Base-by-base conservation (phyloP, 768 basidiomycete genomes). In the Boletus speciosus region DNA sequence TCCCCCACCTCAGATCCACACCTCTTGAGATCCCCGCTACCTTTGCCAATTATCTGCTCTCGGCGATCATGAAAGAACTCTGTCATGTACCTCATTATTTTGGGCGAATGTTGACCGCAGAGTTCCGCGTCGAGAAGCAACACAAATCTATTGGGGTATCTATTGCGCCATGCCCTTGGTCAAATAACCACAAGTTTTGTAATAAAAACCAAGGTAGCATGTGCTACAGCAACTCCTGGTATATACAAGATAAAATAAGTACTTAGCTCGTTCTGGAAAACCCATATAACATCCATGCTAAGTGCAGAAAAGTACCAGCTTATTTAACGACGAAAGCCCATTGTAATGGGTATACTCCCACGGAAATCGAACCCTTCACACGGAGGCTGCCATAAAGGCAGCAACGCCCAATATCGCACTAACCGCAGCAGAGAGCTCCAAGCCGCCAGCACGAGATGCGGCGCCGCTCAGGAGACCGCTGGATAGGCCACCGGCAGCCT, bases 401-500 rank as follows among this genome's bases (percentile, higher is more conserved):
- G 70, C 65, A 21, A 70, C 66, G 32, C 69, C 73, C 6, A 75
- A 47, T 34, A 74, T 47, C 19, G 70, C 66, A 40, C 73, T 54
- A 23, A 74, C 49, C 31, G 65, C 58, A 12, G 67, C 61, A 25
- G 69, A 61, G 48, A 67, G 44, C 15, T 71, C 65, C 29, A 68
- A 58, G n/a, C 46, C 58, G 15, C 56, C 58, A 3, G 62, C 41
- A 14, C 61, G 66, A 32, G 67, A 55, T 35, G 71, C 71, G 11
- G 61, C 70, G 38, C 59, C 54, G 29, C 69, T 70, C 38, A 74
- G 23, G 36, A 76, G 38, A 21, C 78, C 70, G 6, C 60, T 56
- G 6, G 77, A 74, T 48, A 85, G 65, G 23, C 77, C 78, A 60
- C 88, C 88, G 36, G 87, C 89, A 42, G 86, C 88, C 66, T 83